Evolutionary conservation across 257 asterid species (phyloP).

Genomic region (Eucommia ulmoides): DNA sequence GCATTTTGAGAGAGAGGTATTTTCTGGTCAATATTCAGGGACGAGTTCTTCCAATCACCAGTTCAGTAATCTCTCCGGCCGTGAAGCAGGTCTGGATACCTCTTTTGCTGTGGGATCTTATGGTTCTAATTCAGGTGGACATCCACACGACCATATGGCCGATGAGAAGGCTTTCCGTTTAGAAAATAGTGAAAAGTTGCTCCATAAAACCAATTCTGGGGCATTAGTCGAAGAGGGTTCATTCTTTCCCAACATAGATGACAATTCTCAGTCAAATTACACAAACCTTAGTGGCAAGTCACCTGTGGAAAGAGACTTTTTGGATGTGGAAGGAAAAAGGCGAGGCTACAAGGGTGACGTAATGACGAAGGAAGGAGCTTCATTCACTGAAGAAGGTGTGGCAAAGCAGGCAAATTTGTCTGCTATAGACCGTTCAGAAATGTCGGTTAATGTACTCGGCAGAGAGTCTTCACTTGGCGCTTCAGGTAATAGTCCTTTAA

Average conservation of each 20-base stretch:
- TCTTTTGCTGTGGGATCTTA: conserved; percentile 41
- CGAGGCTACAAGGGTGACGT: conserved; percentile 19
- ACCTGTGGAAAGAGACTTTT: conserved; percentile 4
- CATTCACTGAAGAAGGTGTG: conserved; percentile 34
- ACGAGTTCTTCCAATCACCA: conserved; percentile 34
- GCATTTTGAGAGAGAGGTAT: conserved; percentile 35
- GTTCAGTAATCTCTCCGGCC: conserved; percentile 33
- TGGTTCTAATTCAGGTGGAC: conserved; percentile 50
- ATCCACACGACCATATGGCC: conserved; percentile 27
- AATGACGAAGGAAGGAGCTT: conserved; percentile 37
- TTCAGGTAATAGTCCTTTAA: conserved; percentile 30
- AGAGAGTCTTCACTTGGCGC: conserved; percentile 41
- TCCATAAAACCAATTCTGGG: conserved; percentile 41
- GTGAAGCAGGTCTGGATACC: conserved; percentile 32
- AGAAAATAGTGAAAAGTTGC: conserved; percentile 37
- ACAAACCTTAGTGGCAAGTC: conserved; percentile 6
- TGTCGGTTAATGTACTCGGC: conserved; percentile 30
- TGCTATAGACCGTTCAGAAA: conserved; percentile 26
- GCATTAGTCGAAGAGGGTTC: conserved; percentile 28
- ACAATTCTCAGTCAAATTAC: conserved; percentile 39
- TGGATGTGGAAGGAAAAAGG: conserved; percentile 10
- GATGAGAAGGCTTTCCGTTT: conserved; percentile 23
- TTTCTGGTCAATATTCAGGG: conserved; percentile 39
- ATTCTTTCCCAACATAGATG: conserved; percentile 26
- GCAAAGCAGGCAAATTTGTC: conserved; percentile 28